Evolutionary conservation across 257 asterid species (phyloP), one percentile per base, ranked within the genome.

Genomic region (Penstemon barbatus): DNA sequence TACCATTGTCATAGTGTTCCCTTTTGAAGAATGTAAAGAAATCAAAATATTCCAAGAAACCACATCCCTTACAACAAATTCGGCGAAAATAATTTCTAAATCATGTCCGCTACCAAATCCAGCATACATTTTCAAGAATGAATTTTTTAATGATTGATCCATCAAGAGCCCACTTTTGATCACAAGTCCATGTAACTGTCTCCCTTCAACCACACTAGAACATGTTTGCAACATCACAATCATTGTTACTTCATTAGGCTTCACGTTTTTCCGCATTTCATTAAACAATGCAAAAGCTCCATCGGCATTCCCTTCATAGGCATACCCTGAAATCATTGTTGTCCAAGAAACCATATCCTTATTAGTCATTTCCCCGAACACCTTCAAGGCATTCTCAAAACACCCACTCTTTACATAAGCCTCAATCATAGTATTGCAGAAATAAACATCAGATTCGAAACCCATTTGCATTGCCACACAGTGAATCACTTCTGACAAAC

Each of bases 271-370:
- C 51, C 62, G 65, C 87, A 84, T 82, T 61, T 84, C 71, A 9
- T 52, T 64, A 44, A 82, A 82, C 77, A 79, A 70, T 19, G 54
- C 55, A 60, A 79, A 79, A 61, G 87, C 87, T n/a, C 55, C 57
- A 11, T 6, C 44, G 19, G 39, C 25, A 63, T 81, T 52, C 44
- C 80, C 83, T 62, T 69, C 79, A 42, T 48, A 42, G 37, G 61
- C 73, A 55, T 53, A 72, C 19, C 79, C 82, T 0, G 83, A 79
- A 50, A 81, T 73, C 61, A 81, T 56, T 3, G 80, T 66, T 42
- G 82, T 85, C 89, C 89, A 85, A 60, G 91, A 85, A 66, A 81
- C 84, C 74, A 69, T 63, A 63, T 85, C 91, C 40, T 70, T 77
- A 1, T 39, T 6, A 50, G 77, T 79, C 87, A 81, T 85, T 79